These are phyloP conservation scores for Gaeumannomyces sp. DNA, from an alignment of 2,329 filamentous ascomycete species.

Conservation along the genomic window DNA sequence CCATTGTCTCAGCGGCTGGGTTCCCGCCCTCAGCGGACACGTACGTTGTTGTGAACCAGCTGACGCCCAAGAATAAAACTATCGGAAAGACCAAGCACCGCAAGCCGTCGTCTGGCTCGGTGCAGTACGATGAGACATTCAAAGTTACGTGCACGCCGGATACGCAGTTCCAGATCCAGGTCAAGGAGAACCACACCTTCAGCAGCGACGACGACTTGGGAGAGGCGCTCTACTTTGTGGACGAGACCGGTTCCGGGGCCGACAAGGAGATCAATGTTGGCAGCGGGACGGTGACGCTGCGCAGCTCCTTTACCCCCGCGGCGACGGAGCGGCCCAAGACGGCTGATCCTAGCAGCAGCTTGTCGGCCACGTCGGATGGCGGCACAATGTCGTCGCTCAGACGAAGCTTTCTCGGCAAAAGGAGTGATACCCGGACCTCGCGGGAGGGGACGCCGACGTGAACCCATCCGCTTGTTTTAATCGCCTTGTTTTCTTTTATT, in stretches of 20 bases:
- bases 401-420: constrained; percentile 50
- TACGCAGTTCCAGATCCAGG: constrained; percentile 76
- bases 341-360: constrained; percentile 22
- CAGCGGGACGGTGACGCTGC: constrained; percentile 63
- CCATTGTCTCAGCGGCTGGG: constrained; percentile 69
- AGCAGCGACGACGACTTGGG: constrained; percentile 78
- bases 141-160: constrained; percentile 74
- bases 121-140: constrained; percentile 73
- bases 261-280: constrained; percentile 74
- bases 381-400: constrained; percentile 34
- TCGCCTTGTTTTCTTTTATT: not conserved
- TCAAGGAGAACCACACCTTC: constrained; percentile 80
- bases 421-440: constrained; percentile 29
- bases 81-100: constrained; percentile 90
- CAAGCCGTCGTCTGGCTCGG: constrained; percentile 61
- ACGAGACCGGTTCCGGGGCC: constrained; percentile 61
- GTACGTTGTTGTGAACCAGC: constrained; percentile 66
- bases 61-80: constrained; percentile 65
- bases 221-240: constrained; percentile 85
- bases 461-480: not conserved
- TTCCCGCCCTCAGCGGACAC: constrained; percentile 73
- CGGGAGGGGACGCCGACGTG: constrained; percentile 37
- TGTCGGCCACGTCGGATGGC: not conserved
- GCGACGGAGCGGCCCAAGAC: constrained; percentile 40
- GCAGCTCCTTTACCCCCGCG: constrained; percentile 60